Evolutionary conservation across 2,329 filamentous ascomycete genomes (phyloP), one percentile per base, ranked within the genome.

Genomic region (Colletotrichum viniferum): DNA sequence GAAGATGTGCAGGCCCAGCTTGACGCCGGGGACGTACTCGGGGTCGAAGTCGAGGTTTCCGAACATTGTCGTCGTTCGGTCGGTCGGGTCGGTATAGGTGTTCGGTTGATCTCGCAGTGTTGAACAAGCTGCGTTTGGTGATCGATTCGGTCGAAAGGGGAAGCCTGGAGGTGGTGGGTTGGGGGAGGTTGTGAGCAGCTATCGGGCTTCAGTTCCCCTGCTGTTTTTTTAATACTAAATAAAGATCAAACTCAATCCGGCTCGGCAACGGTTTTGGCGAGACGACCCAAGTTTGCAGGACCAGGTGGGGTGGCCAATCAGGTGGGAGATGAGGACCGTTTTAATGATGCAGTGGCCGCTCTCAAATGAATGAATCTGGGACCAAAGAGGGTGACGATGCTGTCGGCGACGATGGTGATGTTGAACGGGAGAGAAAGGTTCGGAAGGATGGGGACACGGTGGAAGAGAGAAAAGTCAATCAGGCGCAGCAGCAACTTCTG

Each of bases 1-100:
- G 72, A 85, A 81, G 67, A 86, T 83, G 83, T 93, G 92, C 56
- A 92, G 81, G 69, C 86, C 87, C 74, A 93, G 83, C 84, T 93
- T 93, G 83, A 88, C 82, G 76, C 83, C 83, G 69, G 90, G 90
- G 56, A 92, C 85, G 78, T 86, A 84, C 79, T 91, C 88, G 52
- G 90, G 85, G 80, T 91, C 86, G 81, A 90, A 84, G 77, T 91
- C 88, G 79, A 91, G 78, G 65, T 84, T 85, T 77, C 87, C 85
- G 79, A 85, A 85, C 84, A 89, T 88, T 30, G 71, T 52, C 82
- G 69, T 60, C 61, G 74, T 65, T 66, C 66, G 66, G 24, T 69
- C 16, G 52, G 32, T 58, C 60, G 30, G 48, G 24, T 74, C 56
- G 38, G 56, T 60, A 13, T 21, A 21, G 28, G 26, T 62, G 30